Base-by-base conservation (phyloP, 176 grass and related monocot genomes). In the Juncus inflexus region DNA sequence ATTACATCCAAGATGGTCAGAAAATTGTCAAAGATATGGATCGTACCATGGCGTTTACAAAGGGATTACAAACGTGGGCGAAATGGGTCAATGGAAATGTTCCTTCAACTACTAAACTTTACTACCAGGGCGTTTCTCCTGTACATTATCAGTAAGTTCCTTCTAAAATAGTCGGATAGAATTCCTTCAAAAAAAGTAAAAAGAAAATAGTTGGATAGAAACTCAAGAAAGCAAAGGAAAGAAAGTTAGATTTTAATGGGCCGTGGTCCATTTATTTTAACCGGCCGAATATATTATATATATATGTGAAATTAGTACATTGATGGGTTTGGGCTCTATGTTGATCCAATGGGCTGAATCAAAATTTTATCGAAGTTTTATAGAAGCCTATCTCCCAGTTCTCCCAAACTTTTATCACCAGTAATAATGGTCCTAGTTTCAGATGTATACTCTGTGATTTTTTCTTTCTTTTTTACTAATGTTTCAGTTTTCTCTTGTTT, bases 111-210 rank as follows among this genome's bases (percentile, higher is more conserved):
- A 81, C 92, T 37, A 60, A 81, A 41, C 76, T 96, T 58, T 90
- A 90, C 74, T 96, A 86, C 55, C 92, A 91, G 51, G 87, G 92
- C 0, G 76, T 96, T 61, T 96, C 92, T 0, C 92, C 92, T 0
- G 64, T 74, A 0, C 91, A 96, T 66, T 81, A 91, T 72, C 69
- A 62, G 91, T 90, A 83, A 73, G 58, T 15, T 0, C 37, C 0
- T 36, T 0, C 63, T 40, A 62, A 45, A 28, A 28, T 28, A 28
- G 19, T 28, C 1, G 19, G 19, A 28, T 28, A 28, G 19, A 28
- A 28, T 28, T 28, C 19, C 19, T 28, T 28, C 19, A 28, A 28
- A 28, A 28, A 50, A 14, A 40, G 4, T 12, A 6, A 41, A n/a
- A 15, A 8, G 37, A 10, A 35, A 74, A 62, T 37, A 16, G 9